Conservation (phyloP, 2,329 filamentous ascomycete genomes). For the Truncatella angustata region DNA sequence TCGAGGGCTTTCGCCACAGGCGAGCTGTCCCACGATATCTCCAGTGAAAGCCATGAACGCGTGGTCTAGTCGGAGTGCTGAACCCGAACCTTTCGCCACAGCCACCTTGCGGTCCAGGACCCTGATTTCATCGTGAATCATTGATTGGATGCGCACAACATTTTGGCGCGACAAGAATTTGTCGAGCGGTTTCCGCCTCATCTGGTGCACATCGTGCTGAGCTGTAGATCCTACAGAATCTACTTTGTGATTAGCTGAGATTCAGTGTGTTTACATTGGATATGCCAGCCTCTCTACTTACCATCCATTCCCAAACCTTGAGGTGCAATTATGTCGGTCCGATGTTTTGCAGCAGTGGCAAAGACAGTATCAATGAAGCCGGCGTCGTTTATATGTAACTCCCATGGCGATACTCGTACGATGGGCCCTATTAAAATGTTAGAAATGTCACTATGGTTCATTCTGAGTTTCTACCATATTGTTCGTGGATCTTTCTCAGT, state of each 20-base stretch:
- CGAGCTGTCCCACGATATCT: conserved; percentile 13
- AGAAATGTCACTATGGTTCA: no score
- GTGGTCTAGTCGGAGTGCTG: conserved; percentile 8
- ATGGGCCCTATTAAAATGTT: conserved; percentile 11
- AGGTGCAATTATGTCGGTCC: conserved; percentile 11
- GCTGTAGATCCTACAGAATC: not conserved
- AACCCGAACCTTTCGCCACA: not conserved
- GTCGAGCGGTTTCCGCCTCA: conserved; percentile 14
- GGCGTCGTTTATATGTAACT: conserved; percentile 12
- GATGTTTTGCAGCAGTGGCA: conserved; percentile 12
- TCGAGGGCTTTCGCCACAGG: conserved; percentile 14
- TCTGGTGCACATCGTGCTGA: conserved; percentile 11
- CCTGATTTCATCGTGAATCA: conserved; percentile 14
- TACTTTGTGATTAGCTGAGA: no score
- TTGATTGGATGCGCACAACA: conserved; percentile 5
- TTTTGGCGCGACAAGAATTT: conserved; percentile 13
- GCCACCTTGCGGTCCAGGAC: conserved; percentile 11
- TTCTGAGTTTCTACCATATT: conserved; percentile 15
- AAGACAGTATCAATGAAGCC: conserved; percentile 9
- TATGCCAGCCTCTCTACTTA: no score
- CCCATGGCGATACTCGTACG: conserved; percentile 12
- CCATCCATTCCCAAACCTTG: conserved; percentile 10
- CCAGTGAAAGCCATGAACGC: conserved; percentile 8
- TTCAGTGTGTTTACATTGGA: no score
- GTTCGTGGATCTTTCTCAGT: conserved; percentile 10